phyloP scores from a whole-genome alignment of 495 filamentous ascomycete species.

The Hypoxylon perforatum region DNA sequence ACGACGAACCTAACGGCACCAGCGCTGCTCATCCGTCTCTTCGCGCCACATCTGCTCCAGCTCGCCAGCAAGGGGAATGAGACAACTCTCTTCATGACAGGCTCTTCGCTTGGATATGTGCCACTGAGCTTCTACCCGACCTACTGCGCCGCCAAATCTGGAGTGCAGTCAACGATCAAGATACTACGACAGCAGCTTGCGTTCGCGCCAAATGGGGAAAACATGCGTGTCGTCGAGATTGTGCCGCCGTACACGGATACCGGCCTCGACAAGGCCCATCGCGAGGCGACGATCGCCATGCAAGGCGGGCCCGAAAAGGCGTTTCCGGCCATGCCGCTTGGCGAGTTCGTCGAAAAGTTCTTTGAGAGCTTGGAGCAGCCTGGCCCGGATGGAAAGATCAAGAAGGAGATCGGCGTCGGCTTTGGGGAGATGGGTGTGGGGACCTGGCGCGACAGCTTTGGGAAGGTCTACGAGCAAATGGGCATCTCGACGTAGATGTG shows the following conservation, averaged over 20 bases:
- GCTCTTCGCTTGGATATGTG: conserved; percentile 49
- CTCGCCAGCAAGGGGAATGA: conserved; percentile 16
- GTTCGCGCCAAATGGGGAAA: conserved; percentile 1
- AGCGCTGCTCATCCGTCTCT: conserved; percentile 42
- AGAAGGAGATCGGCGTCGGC: conserved; percentile 48
- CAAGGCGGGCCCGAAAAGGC: conserved; percentile 45
- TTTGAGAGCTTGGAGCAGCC: conserved; percentile 36
- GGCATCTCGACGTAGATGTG: too few relatives aligned
- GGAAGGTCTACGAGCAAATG: too few relatives aligned
- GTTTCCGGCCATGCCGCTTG: conserved; percentile 37
- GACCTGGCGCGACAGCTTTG: conserved; percentile 49
- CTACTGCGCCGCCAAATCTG: conserved; percentile 52
- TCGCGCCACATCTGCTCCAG: conserved; percentile 52
- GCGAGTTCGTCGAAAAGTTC: conserved; percentile 43
- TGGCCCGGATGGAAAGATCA: conserved; percentile 22
- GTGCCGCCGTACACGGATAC: conserved; percentile 55
- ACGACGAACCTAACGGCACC: conserved; percentile 43
- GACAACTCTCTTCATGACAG: conserved; percentile 43
- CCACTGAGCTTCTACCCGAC: conserved; percentile 49
- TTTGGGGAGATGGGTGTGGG: conserved; percentile 42
- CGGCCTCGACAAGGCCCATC: conserved; percentile 43
- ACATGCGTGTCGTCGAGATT: conserved; percentile 43
- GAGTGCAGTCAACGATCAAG: conserved; percentile 44
- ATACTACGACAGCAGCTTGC: conserved; percentile 45
- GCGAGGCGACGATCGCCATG: conserved; percentile 31